phyloP scores from a whole-genome alignment of 2,329 filamentous ascomycete genomes.

The Cladophialophora carrionii region DNA sequence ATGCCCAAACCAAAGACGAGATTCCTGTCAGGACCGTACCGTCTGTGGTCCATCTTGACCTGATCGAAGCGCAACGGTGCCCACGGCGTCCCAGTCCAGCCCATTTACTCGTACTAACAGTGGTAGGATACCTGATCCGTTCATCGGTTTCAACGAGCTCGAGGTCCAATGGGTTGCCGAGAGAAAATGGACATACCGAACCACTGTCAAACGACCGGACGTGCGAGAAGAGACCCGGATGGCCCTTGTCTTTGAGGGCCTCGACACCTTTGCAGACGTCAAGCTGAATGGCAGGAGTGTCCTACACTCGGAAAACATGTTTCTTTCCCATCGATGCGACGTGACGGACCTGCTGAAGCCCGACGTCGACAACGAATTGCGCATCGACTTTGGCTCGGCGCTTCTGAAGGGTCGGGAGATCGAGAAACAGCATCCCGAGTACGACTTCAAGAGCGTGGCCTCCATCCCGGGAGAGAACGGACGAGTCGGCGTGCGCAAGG shows the following conservation, averaged over 20 bases:
- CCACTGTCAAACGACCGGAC: background rate
- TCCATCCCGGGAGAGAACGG: background rate
- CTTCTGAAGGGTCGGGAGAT: conserved; percentile 9
- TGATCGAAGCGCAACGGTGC: conserved; percentile 4
- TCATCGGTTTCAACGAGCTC: conserved; percentile 7
- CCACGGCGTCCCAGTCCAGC: background rate
- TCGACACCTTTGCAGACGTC: conserved; percentile 78
- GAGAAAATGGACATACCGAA: background rate
- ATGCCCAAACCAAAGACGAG: background rate
- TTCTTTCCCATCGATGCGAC: conserved; percentile 70
- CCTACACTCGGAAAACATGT: conserved; percentile 77
- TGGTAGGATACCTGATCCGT: conserved; percentile 3
- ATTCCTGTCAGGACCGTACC: conserved; percentile 1
- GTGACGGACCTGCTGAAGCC: conserved; percentile 19
- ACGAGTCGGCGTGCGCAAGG: conserved; percentile 52
- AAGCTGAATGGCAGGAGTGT: conserved; percentile 68
- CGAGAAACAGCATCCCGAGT: conserved; percentile 9
- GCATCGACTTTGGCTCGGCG: background rate
- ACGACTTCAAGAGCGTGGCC: conserved; percentile 2
- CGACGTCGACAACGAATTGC: conserved; percentile 37
- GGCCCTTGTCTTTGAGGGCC: conserved; percentile 71
- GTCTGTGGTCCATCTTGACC: background rate
- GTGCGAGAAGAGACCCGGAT: conserved; percentile 41
- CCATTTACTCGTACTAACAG: background rate
- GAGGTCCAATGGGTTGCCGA: conserved; percentile 5